Conservation (phyloP, 306 rosid species). For the Prinsepia uniflora region DNA sequence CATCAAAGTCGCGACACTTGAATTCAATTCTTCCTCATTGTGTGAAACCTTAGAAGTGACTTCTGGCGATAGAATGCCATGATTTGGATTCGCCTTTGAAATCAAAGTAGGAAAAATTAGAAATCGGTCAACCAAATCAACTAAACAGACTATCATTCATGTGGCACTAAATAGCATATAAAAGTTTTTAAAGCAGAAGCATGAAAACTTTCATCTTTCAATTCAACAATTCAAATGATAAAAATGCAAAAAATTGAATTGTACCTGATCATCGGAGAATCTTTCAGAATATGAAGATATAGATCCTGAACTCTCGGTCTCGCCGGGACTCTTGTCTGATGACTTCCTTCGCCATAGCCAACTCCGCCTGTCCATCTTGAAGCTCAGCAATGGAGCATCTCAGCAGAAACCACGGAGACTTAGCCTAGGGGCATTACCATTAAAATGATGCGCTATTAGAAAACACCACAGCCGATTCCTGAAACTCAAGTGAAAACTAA, state of each 20-base stretch:
- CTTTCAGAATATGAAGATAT: slow-evolving; percentile 75
- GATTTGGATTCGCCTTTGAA: slow-evolving; percentile 51
- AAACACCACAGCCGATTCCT: neutral
- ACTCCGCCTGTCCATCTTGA: slow-evolving; percentile 66
- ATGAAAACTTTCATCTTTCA: neutral
- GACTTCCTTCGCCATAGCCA: slow-evolving; percentile 85
- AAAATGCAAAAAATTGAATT: slow-evolving; percentile 8
- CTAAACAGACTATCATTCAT: slow-evolving; percentile 8
- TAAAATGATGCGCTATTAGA: slow-evolving; percentile 13
- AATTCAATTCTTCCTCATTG: slow-evolving; percentile 41
- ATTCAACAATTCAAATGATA: slow-evolving; percentile 13
- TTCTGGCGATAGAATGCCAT: slow-evolving; percentile 55
- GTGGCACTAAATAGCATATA: neutral
- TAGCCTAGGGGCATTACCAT: slow-evolving; percentile 26
- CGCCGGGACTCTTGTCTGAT: slow-evolving; percentile 68
- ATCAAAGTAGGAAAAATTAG: slow-evolving; percentile 22
- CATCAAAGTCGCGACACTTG: slow-evolving; percentile 43
- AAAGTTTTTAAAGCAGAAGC: neutral
- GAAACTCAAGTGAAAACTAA: slow-evolving; percentile 8
- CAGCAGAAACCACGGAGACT: slow-evolving; percentile 12
- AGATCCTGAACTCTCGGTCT: slow-evolving; percentile 78
- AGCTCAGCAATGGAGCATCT: slow-evolving; percentile 22
- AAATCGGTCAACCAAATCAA: slow-evolving; percentile 17
- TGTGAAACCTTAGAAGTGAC: slow-evolving; percentile 50
- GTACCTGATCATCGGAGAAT: slow-evolving; percentile 67